Percentiles rank a stretch among this genome's conserved stretches.
These are phyloP conservation scores for Boechera retrofracta DNA, from an alignment of 345 rosid genomes.

Conservation along the genomic window DNA sequence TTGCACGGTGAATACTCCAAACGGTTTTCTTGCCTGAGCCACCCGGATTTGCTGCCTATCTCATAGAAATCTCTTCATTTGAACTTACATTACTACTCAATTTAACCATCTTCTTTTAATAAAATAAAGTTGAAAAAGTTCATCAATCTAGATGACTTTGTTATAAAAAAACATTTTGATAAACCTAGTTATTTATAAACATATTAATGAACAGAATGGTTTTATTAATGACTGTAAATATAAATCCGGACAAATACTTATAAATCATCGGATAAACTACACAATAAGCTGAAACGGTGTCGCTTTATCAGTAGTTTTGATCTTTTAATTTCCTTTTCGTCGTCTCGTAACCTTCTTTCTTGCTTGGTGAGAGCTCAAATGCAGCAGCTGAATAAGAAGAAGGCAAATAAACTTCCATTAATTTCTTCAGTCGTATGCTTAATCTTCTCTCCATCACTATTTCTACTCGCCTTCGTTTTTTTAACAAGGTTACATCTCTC, in stretches of 20 bases:
- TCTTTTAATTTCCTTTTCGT: neutral
- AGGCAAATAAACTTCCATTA: neutral
- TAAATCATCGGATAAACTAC: too few relatives aligned
- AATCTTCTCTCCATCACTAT: slow-evolving; percentile 45
- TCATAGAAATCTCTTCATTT: slow-evolving; percentile 6
- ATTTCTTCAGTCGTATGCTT: slow-evolving; percentile 44
- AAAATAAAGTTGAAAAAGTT: too few relatives aligned
- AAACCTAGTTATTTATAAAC: too few relatives aligned
- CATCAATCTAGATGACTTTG: too few relatives aligned
- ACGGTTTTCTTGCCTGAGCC: neutral
- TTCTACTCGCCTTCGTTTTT: slow-evolving; percentile 31
- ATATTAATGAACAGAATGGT: too few relatives aligned
- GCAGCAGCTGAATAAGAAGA: slow-evolving; percentile 31
- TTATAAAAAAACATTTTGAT: too few relatives aligned
- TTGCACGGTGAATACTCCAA: slow-evolving; percentile 8
- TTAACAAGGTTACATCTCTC: slow-evolving; percentile 44
- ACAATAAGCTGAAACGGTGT: slow-evolving; percentile 8
- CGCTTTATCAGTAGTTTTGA: neutral
- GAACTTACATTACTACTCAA: too few relatives aligned
- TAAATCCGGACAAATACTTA: too few relatives aligned
- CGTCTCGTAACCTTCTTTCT: neutral
- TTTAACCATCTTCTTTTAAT: too few relatives aligned
- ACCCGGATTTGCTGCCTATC: neutral
- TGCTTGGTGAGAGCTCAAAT: neutral
- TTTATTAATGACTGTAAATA: too few relatives aligned